Percentiles rank a stretch among this genome's conserved stretches.
phyloP scores from a whole-genome alignment of 768 basidiomycete genomes.

The Suillus plorans region DNA sequence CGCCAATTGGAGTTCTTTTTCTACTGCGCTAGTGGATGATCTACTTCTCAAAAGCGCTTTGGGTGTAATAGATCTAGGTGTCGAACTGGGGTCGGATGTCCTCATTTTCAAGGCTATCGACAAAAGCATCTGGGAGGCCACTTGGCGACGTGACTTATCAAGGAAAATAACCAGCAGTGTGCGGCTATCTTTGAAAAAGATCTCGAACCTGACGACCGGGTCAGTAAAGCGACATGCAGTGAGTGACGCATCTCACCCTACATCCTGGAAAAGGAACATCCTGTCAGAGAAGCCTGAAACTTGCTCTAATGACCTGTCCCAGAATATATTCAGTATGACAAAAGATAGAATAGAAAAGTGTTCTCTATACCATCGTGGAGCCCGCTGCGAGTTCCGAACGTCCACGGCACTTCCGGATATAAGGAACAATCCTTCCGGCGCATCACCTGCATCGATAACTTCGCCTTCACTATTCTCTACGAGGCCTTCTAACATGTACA shows the following conservation, averaged over 20 bases:
- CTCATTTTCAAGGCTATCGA: conserved; percentile 28
- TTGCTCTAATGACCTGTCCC: conserved; percentile 71
- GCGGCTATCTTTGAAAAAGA: conserved; percentile 91
- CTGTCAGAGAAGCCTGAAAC: conserved; percentile 77
- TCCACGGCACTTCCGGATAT: conserved; percentile 85
- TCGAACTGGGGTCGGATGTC: neutral
- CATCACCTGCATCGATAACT: conserved; percentile 84
- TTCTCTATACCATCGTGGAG: conserved; percentile 71
- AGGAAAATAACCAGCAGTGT: conserved; percentile 84
- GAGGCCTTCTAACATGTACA: conserved; percentile 90
- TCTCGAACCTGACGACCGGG: conserved; percentile 60
- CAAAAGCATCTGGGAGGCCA: conserved; percentile 54
- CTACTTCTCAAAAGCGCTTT: conserved; percentile 26
- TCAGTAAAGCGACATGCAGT: neutral
- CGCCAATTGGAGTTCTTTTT: conserved; percentile 60
- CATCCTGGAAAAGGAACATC: conserved; percentile 87
- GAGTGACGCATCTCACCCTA: conserved; percentile 60
- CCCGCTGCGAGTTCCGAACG: conserved; percentile 74
- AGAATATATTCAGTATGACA: conserved; percentile 1
- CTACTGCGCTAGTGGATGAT: conserved; percentile 4
- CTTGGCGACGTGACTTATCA: conserved; percentile 62
- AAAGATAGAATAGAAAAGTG: neutral
- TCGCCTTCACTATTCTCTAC: conserved; percentile 87
- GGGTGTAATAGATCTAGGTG: conserved; percentile 29
- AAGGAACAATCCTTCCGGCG: conserved; percentile 76